Conservation (phyloP, 441 rosid genomes). For the Croton setiger region DNA sequence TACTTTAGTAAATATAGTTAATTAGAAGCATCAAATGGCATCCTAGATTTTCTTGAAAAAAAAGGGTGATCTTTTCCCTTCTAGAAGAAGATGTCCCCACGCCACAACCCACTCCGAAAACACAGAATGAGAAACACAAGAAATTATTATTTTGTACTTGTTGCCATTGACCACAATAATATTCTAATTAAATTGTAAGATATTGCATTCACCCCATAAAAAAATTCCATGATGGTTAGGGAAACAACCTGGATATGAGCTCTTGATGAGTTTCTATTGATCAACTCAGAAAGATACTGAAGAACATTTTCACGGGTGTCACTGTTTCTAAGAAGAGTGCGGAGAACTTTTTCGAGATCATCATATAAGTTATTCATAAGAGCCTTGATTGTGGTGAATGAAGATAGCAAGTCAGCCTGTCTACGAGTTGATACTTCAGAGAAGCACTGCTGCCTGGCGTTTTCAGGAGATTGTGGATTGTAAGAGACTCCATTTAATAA, state of each 20-base stretch:
- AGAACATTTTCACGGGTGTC: conserved; percentile 85
- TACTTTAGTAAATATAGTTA: background rate
- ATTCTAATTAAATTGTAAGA: background rate
- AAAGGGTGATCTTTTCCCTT: background rate
- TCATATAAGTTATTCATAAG: conserved; percentile 65
- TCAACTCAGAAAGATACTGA: conserved; percentile 93
- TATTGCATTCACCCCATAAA: background rate
- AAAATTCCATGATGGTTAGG: conserved; percentile 9
- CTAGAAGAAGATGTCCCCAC: background rate
- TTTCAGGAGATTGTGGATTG: conserved; percentile 24
- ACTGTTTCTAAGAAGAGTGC: conserved; percentile 57
- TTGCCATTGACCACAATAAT: background rate
- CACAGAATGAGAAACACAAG: background rate
- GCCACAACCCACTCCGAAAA: background rate
- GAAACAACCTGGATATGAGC: conserved; percentile 75
- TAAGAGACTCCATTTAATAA: conserved; percentile 9
- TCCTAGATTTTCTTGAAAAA: background rate
- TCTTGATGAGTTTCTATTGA: conserved; percentile 84
- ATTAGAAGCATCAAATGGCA: background rate
- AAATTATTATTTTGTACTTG: background rate
- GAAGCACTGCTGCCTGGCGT: conserved; percentile 87
- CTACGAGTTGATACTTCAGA: conserved; percentile 79
- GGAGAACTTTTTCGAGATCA: conserved; percentile 70
- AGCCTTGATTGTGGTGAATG: conserved; percentile 77
- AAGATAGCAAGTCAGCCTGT: conserved; percentile 74